A percentile compares a stretch with the other conserved stretches of the same genome.
phyloP scores from a whole-genome alignment of 768 basidiomycete genomes.

The Tylopilus sp. region DNA sequence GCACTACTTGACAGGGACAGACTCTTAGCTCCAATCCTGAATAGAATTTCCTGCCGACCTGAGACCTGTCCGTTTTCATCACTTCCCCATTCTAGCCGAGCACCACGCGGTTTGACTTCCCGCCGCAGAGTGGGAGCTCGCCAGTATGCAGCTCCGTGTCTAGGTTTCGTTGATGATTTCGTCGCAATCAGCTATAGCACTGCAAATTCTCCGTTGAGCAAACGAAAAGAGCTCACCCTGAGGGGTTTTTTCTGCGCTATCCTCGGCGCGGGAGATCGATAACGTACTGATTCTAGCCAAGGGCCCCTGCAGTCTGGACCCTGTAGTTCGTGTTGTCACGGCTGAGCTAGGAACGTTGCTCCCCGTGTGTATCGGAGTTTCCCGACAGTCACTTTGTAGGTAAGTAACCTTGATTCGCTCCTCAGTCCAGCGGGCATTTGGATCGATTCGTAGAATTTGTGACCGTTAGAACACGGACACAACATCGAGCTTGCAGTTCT shows the following conservation, averaged over 20 bases:
- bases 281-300: neutral
- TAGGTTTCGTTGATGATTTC: conserved; percentile 1
- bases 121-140: neutral
- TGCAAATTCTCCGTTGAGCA: conserved; percentile 9
- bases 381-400: conserved; percentile 1
- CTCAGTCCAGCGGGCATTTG: neutral
- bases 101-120: conserved; percentile 1
- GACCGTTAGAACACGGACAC: neutral
- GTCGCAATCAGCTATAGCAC: conserved; percentile 7
- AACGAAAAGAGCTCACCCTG: neutral
- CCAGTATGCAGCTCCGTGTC: neutral
- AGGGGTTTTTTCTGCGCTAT: conserved; percentile 2
- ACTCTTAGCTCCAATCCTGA: neutral
- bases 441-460: conserved; percentile 3
- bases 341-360: neutral
- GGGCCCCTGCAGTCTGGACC: conserved; percentile 10
- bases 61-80: neutral
- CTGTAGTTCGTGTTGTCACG: conserved; percentile 4
- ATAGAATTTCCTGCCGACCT: neutral
- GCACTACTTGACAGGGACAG: neutral
- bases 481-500: neutral
- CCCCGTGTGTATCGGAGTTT: neutral
- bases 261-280: conserved; percentile 12
- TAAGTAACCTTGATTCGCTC: neutral
- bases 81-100: conserved; percentile 10